Percentiles rank a stretch among this genome's conserved stretches.
phyloP scores from a whole-genome alignment of 495 filamentous ascomycete species.

The Opeltia flavorubescens region DNA sequence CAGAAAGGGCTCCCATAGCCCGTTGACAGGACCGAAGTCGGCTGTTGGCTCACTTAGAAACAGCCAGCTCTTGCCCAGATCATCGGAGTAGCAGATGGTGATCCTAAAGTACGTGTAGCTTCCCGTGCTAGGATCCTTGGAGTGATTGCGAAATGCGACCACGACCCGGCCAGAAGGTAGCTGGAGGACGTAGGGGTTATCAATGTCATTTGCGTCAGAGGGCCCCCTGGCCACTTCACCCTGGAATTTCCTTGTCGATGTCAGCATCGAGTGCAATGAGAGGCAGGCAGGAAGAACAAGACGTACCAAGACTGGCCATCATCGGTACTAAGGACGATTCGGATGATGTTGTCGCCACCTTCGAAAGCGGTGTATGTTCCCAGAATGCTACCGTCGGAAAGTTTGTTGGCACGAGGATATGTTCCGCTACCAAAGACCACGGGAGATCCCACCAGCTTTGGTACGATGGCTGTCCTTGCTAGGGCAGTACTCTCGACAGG shows the following conservation, averaged over 20 bases:
- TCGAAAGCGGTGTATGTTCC: constrained; percentile 25
- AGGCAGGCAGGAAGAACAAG: background rate
- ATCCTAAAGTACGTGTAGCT: constrained; percentile 35
- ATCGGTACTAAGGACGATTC: constrained; percentile 27
- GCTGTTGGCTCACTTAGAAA: constrained; percentile 29
- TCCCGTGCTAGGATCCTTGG: constrained; percentile 14
- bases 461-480: background rate
- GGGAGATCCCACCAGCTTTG: constrained; percentile 3
- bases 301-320: constrained; percentile 27
- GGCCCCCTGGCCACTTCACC: constrained; percentile 19
- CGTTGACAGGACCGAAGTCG: constrained; percentile 20
- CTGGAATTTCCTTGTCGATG: background rate
- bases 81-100: constrained; percentile 31
- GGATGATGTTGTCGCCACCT: constrained; percentile 22
- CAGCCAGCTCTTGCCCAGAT: constrained; percentile 30
- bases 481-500: background rate
- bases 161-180: constrained; percentile 32
- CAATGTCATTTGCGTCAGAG: constrained; percentile 28
- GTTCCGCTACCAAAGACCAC: constrained; percentile 23
- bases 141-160: constrained; percentile 36
- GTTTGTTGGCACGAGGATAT: constrained; percentile 33
- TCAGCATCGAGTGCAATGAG: background rate
- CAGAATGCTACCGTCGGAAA: constrained; percentile 27
- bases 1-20: constrained; percentile 39
- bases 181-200: constrained; percentile 36